Conservation (phyloP, 2,329 filamentous ascomycete species). For the Albifimbria verrucaria region DNA sequence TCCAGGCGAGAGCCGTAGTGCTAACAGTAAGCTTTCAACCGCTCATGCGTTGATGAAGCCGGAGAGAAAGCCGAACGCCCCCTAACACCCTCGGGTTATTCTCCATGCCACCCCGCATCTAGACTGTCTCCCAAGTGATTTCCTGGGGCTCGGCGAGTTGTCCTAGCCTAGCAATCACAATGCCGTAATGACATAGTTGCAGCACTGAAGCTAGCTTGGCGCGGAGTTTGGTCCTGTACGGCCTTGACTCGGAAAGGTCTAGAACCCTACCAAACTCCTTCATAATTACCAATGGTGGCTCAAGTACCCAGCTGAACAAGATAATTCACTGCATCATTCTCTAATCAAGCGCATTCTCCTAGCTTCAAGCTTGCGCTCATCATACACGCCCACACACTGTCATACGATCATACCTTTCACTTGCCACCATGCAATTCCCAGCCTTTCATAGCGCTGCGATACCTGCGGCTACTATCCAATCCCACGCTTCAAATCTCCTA, state of each 20-base stretch:
- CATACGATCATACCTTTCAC: too few relatives aligned
- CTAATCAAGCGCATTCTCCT: neutral
- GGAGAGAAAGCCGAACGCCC: neutral
- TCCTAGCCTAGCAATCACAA: too few relatives aligned
- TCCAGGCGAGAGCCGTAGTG: too few relatives aligned
- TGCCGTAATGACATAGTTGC: too few relatives aligned
- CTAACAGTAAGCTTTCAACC: too few relatives aligned
- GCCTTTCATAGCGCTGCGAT: conserved; percentile 17
- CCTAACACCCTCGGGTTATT: neutral
- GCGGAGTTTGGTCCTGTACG: too few relatives aligned
- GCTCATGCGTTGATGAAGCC: too few relatives aligned
- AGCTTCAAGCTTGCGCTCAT: neutral
- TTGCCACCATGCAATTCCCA: neutral
- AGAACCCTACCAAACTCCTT: too few relatives aligned
- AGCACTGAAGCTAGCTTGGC: neutral
- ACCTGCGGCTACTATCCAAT: conserved; percentile 37
- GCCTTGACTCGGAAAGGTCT: too few relatives aligned
- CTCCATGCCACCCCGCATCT: neutral
- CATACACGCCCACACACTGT: neutral
- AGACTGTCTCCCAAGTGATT: neutral
- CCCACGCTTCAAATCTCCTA: conserved; percentile 42
- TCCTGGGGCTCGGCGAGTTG: neutral
- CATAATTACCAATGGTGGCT: too few relatives aligned
- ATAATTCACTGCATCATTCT: too few relatives aligned
- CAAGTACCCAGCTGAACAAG: too few relatives aligned